Evolutionary conservation across 139 green algal species (phyloP).

Genomic region (Chlamydomonas sphaeroides): DNA sequence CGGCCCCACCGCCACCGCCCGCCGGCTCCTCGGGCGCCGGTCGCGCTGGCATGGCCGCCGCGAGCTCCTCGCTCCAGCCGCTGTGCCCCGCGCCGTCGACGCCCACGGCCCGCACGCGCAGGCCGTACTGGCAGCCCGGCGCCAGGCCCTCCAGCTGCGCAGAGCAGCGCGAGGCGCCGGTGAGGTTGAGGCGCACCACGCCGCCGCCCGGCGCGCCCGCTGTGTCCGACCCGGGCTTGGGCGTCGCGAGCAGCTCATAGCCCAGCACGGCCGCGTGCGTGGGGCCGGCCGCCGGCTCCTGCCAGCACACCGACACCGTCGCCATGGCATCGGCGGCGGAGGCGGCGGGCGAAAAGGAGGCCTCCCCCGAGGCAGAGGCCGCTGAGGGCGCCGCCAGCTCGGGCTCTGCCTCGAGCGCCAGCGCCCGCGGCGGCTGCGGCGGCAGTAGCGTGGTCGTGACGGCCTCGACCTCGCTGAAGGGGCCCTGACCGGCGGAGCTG

Average conservation of each 20-base stretch:
- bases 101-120: constrained; percentile 68
- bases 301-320: constrained; percentile 39
- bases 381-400: background rate
- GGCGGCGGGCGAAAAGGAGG: background rate
- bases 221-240: constrained; percentile 7
- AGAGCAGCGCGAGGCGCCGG: background rate
- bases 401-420: background rate
- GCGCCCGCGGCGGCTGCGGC: constrained; percentile 31
- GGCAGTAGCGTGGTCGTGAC: constrained; percentile 47
- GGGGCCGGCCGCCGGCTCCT: background rate
- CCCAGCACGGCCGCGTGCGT: constrained; percentile 40
- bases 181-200: constrained; percentile 29
- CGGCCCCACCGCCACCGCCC: background rate
- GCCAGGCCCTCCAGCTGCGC: constrained; percentile 36
- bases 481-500: constrained; percentile 61
- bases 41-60: constrained; percentile 29
- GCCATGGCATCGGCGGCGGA: background rate
- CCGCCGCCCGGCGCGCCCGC: background rate
- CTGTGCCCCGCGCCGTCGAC: constrained; percentile 66
- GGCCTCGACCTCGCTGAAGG: constrained; percentile 30
- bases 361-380: background rate
- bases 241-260: constrained; percentile 52
- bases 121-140: constrained; percentile 44
- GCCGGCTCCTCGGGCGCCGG: background rate
- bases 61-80: constrained; percentile 59